Evolutionary conservation across 805 yeast species (phyloP), one percentile per base, ranked within the genome.

Genomic region (Wickerhamiella kurtzmanii): DNA sequence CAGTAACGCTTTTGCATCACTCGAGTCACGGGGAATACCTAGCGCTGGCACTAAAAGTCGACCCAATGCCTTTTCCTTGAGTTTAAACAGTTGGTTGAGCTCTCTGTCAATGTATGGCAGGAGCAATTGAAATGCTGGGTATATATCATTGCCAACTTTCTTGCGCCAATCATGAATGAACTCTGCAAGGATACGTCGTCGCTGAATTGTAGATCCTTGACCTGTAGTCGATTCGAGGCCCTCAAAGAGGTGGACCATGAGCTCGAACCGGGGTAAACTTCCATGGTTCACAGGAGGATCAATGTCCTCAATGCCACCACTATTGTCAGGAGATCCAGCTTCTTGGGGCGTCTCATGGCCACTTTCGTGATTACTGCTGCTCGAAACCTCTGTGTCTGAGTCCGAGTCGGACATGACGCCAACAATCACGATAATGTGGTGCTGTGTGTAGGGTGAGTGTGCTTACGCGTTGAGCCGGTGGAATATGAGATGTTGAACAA

Each of bases 61-160:
- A 0, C 80, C 82, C 32, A 88, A 60, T 0, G 75, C 70, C 17
- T 67, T 65, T 51, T 87, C 95, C 58, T 76, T 78, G 37, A 84
- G 66, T 51, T 75, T 71, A 60, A 78, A 84, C 38, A 71, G 62
- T 38, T 66, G 57, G 6, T 87, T 44, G 22, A 50, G 64, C 21
- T 63, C 63, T 18, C 71, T 65, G 53, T 84, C 94, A 44, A 76
- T 68, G 45, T 76, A 72, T 0, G 94, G 86, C 22, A 81, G 47
- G 48, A 63, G 65, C 43, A 87, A 66, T 28, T 77, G 65, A 15
- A 82, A 67, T 1, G 80, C 80, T 0, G 89, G 88, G 54, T 72
- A 78, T 2, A 87, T 70, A 60, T 87, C 73, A 16, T 69, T 61
- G 0, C 86, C 86, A 0, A 79, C 78, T 1, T 68, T 62, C 15